phyloP scores from a whole-genome alignment of 495 filamentous ascomycete species.

The Neurospora intermedia region DNA sequence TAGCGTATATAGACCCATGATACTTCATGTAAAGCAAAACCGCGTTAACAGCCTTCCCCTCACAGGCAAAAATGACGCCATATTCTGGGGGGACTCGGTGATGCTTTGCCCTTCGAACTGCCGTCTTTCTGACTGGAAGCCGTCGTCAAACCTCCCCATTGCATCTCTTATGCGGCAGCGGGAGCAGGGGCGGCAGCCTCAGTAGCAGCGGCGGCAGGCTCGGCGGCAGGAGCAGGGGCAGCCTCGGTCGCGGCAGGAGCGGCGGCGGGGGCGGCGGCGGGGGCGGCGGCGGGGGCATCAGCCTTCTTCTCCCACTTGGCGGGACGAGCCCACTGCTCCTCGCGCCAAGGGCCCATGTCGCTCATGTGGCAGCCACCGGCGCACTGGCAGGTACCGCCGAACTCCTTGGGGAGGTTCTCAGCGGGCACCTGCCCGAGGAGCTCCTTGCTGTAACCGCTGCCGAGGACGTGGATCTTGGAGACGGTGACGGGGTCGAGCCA shows the following conservation, averaged over 20 bases:
- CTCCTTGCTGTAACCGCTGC: constrained; percentile 68
- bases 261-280: constrained; percentile 12
- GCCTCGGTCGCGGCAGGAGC: constrained; percentile 3
- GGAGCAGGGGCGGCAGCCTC: constrained; percentile 22
- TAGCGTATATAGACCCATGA: background rate
- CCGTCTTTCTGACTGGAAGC: constrained; percentile 2
- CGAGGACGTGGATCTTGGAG: constrained; percentile 87
- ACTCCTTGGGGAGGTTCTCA: constrained; percentile 81
- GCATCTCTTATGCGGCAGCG: constrained; percentile 16
- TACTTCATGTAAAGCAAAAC: background rate
- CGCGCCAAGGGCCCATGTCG: constrained; percentile 88
- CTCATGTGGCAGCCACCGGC: constrained; percentile 75
- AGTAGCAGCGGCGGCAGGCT: background rate
- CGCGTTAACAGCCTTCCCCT: background rate
- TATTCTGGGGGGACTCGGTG: background rate
- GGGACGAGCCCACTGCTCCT: constrained; percentile 57
- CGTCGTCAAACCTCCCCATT: background rate
- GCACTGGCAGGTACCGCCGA: constrained; percentile 79
- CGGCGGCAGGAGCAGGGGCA: constrained; percentile 3
- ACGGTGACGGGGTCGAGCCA: constrained; percentile 97
- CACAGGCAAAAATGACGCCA: background rate
- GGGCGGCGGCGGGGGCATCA: constrained; percentile 5
- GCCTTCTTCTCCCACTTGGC: constrained; percentile 55
- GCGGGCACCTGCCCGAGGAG: constrained; percentile 73
- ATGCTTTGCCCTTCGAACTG: background rate